phyloP scores from a whole-genome alignment of 1,284 basidiomycete species.

The Meira nashicola region DNA sequence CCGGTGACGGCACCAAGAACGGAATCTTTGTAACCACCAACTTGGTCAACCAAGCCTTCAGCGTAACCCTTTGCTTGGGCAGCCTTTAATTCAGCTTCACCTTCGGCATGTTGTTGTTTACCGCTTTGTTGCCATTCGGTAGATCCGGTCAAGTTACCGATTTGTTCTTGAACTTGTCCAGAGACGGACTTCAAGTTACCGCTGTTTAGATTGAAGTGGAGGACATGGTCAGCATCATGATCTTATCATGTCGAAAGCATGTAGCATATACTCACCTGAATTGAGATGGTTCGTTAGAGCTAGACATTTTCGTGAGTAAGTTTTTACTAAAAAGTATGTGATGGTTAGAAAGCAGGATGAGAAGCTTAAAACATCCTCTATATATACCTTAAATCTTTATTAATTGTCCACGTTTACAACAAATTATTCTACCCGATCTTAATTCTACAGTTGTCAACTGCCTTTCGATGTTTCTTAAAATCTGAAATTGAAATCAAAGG shows the following conservation, averaged over 20 bases:
- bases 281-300: constrained; percentile 5
- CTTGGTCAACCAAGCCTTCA: constrained; percentile 40
- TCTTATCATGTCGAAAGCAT: no score
- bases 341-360: no score
- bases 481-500: no score
- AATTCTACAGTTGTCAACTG: no score
- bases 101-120: constrained; percentile 43
- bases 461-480: no score
- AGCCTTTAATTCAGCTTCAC: constrained; percentile 40
- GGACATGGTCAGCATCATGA: background rate
- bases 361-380: no score
- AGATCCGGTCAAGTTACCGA: constrained; percentile 35
- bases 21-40: constrained; percentile 41
- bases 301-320: background rate
- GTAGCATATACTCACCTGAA: background rate
- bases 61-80: constrained; percentile 41
- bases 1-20: constrained; percentile 37
- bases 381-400: no score
- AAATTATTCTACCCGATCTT: no score
- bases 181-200: constrained; percentile 14
- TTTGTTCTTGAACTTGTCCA: constrained; percentile 31
- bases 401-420: no score
- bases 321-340: no score
- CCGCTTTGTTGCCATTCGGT: constrained; percentile 34
- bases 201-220: constrained; percentile 3